Evolutionary conservation across 768 basidiomycete genomes (phyloP), one percentile per base, ranked within the genome.

Genomic region (Calocera viscosa): DNA sequence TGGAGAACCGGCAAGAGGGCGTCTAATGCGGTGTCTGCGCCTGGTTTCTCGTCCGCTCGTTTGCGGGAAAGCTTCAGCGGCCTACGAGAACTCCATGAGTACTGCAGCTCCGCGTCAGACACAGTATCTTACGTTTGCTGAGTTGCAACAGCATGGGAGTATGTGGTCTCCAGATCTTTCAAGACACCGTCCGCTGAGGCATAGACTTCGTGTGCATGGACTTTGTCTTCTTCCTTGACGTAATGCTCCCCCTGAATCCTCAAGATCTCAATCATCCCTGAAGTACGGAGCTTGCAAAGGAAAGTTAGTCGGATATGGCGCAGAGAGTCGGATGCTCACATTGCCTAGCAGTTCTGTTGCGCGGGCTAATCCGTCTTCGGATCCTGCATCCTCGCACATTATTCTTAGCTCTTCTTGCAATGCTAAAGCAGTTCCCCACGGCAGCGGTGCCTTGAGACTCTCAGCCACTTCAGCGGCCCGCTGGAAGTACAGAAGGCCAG

Each of bases 401-500:
- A 92, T 74, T 53, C 86, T 80, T 1, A 95, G 78, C 69, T 94
- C 90, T 1, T 83, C 88, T 65, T 84, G 83, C 70, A 82, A 79
- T 0, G 86, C 80, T 32, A 87, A 75, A 0, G 90, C 89, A 10
- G 88, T 82, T 24, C 86, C 83, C 7, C 82, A 74, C 72, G 90
- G 77, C 0, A 84, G 81, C 17, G 87, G 84, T 0, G 87, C 83
- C 68, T 86, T 86, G 12, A 92, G 74, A 5, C 87, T 80, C 60
- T 81, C 77, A 0, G 91, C 90, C 0, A 97, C 77, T 22, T 86
- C 84, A n/a, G 82, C 78, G 0, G 89, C 89, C 72, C 92, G 88
- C 41, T 87, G 80, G 0, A 87, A 81, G 73, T 93, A 95, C 71
- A 89, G 94, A 68, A 91, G 86, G 1, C 91, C 86, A 71, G 94